Percentiles rank a stretch among this genome's conserved stretches.
Evolutionary conservation across 768 basidiomycete species (phyloP).

Genomic region (Lactarius quietus): DNA sequence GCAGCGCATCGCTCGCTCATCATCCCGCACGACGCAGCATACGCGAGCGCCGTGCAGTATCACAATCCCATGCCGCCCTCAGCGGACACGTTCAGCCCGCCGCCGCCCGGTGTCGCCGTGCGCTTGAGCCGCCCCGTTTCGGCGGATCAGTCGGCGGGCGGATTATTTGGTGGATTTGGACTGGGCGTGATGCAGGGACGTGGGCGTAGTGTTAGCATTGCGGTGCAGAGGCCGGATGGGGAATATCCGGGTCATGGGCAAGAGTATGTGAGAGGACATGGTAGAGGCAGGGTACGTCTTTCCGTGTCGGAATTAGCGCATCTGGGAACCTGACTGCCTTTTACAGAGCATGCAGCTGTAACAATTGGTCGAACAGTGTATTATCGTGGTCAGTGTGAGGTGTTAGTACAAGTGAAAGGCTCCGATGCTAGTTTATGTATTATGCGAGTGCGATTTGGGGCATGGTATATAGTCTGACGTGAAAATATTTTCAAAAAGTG

Average conservation of each 20-base stretch:
- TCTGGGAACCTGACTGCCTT: background rate
- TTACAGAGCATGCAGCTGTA: constrained; percentile 15
- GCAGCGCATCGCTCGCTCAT: background rate
- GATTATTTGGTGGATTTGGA: background rate
- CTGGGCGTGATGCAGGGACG: background rate
- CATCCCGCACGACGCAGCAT: constrained; percentile 15
- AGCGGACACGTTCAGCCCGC: background rate
- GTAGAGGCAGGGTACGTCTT: constrained; percentile 13
- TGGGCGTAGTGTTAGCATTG: constrained; percentile 12
- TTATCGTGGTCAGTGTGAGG: background rate
- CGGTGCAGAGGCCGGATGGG: background rate
- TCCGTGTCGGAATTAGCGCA: too few relatives aligned
- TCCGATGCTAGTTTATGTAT: background rate
- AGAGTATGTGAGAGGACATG: constrained; percentile 5
- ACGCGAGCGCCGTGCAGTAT: constrained; percentile 8
- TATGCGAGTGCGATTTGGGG: background rate
- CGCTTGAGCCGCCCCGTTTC: constrained; percentile 5
- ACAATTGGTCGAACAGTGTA: background rate
- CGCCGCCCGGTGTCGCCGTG: background rate
- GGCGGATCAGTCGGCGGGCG: too few relatives aligned
- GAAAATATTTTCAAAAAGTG: constrained; percentile 1
- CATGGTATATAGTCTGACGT: background rate
- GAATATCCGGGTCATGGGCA: background rate
- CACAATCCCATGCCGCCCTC: constrained; percentile 5
- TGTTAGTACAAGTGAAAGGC: background rate